Percentiles rank a stretch among this genome's conserved stretches.
Evolutionary conservation across 768 basidiomycete species (phyloP).

Genomic region (Rhodosporidiobolus odoratus): DNA sequence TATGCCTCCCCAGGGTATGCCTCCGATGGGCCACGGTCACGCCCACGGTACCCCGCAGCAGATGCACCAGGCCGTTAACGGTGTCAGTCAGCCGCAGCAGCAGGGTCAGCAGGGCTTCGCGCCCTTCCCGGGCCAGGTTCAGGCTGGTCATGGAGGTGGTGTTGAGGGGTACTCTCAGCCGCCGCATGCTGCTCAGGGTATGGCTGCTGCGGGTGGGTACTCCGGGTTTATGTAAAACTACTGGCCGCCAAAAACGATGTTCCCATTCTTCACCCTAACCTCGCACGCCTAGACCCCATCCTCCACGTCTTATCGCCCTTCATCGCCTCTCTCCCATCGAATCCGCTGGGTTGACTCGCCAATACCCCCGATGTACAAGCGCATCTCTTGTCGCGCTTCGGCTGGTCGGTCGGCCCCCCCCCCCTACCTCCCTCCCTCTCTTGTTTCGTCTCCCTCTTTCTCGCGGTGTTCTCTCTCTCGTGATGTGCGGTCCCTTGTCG

Average conservation of each 20-base stretch:
- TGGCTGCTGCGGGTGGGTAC: slow-evolving; percentile 10
- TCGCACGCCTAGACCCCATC: too few relatives aligned
- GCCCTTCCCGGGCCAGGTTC: slow-evolving; percentile 18
- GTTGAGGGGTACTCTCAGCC: slow-evolving; percentile 10
- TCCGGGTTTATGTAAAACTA: slow-evolving; percentile 17
- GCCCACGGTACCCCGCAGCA: not conserved
- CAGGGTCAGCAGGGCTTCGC: slow-evolving; percentile 11
- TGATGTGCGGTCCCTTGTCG: not conserved
- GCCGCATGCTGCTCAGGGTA: slow-evolving; percentile 12
- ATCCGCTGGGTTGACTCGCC: too few relatives aligned
- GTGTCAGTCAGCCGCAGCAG: not conserved
- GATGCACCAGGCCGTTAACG: not conserved
- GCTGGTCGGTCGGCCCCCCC: not conserved
- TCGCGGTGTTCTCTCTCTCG: not conserved
- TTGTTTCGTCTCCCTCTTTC: not conserved
- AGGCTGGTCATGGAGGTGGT: not conserved
- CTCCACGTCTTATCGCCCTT: not conserved
- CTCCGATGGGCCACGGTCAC: slow-evolving; percentile 3
- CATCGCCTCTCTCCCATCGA: not conserved
- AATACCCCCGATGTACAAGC: too few relatives aligned
- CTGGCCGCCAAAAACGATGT: not conserved
- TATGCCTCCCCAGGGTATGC: slow-evolving; percentile 17
- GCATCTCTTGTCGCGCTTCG: too few relatives aligned
- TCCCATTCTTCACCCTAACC: not conserved
- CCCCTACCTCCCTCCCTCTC: not conserved